Evolutionary conservation across 2,329 filamentous ascomycete species (phyloP), one percentile per base, ranked within the genome.

Genomic region (Teratosphaeriaceae sp.): DNA sequence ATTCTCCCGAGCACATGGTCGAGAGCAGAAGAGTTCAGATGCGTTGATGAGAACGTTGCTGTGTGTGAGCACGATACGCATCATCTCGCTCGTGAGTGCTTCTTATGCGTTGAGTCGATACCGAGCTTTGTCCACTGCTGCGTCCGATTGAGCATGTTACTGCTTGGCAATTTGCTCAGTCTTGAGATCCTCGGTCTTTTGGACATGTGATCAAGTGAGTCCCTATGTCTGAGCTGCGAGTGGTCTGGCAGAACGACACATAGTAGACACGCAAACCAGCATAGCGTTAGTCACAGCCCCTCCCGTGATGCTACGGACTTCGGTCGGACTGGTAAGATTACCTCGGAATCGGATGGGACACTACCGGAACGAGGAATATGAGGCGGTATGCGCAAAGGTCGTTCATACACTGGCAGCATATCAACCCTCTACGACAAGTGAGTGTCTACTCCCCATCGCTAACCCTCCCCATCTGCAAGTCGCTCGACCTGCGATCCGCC

Each of bases 1-100:
- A 45, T 23, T 50, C 39, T 18, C 51, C 51, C 37, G 47, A 44
- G 36, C 53, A 55, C 53, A 40, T 41, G 20, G 11, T 15, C 21
- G 5, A 7, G 20, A 20, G 20, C 20, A 15, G 11, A 7, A 18
- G 16, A 7, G 9, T 12, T 34, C 7, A 34, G 9, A 34, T 34
- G 30, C 11, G 30, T 12, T 34, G 30, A 7, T 18, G 9, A 34
- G 7, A 34, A 11, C 15, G 30, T 34, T 8, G 11, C 9, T 34
- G 9, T 11, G 11, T 7, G 11, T 34, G 30, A 7, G 12, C 30
- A 7, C 16, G 30, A n/a, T 11, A 34, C 9, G 7, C 7, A 18
- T 34, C n/a, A n/a, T 12, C 8, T 34, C 11, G 8, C 9, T n/a
- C 7, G 7, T 34, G 15, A 8, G 30, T 34, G 30, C 11, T 18